Evolutionary conservation across 2,329 filamentous ascomycete genomes (phyloP).

Genomic region (Pseudogymnoascus verrucosus): DNA sequence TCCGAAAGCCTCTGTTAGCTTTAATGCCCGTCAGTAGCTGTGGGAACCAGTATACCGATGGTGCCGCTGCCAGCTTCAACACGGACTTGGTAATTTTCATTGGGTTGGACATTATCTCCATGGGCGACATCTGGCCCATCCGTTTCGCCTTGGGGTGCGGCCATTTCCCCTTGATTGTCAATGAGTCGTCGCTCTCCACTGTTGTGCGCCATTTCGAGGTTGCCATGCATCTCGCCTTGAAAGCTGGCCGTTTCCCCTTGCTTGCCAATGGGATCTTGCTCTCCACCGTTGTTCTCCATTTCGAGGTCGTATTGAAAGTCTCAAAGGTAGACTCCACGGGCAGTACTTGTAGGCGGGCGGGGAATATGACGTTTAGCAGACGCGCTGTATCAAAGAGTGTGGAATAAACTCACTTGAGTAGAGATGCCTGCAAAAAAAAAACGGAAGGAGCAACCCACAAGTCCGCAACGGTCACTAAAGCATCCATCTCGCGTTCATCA

Average conservation of each 20-base stretch:
- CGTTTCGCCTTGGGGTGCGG: not conserved
- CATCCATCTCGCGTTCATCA: not conserved
- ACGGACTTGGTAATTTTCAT: not conserved
- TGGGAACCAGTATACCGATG: not conserved
- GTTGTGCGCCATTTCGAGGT: not conserved
- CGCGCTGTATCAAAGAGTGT: not conserved
- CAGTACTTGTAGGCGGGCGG: no score
- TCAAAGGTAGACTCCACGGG: no score
- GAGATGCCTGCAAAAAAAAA: not conserved
- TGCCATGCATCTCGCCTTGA: not conserved
- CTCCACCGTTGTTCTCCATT: not conserved
- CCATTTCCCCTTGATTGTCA: not conserved
- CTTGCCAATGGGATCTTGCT: not conserved
- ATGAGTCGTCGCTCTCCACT: not conserved
- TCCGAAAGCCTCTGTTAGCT: not conserved
- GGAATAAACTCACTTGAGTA: not conserved
- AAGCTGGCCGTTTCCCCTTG: not conserved
- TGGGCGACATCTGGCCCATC: not conserved
- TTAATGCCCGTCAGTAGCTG: not conserved
- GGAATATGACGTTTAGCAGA: not conserved
- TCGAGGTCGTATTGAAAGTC: no score
- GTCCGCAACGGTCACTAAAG: not conserved
- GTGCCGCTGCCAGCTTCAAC: not conserved
- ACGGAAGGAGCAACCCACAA: not conserved
- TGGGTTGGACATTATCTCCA: not conserved